Evolutionary conservation across 1,139 yeast species (phyloP).

Genomic region (Kluyveromyces sp.): DNA sequence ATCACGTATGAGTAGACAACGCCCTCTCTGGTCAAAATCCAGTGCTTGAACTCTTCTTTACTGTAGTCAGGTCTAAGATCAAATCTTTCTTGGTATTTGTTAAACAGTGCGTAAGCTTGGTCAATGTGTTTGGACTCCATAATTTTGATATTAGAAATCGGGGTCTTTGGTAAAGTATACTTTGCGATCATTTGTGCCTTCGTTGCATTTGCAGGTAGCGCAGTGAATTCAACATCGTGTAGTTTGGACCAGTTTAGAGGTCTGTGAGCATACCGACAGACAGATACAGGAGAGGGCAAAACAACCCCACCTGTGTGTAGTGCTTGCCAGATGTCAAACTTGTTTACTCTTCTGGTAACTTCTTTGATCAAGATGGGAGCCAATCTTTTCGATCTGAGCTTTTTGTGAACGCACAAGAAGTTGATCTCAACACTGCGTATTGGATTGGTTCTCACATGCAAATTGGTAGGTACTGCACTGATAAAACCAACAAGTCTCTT

Average conservation of each 20-base stretch:
- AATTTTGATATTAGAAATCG: conserved; percentile 52
- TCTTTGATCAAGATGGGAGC: conserved; percentile 93
- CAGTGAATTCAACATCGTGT: conserved; percentile 82
- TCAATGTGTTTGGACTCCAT: conserved; percentile 58
- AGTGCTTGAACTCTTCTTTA: conserved; percentile 69
- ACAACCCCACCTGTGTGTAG: conserved; percentile 89
- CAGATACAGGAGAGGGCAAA: conserved; percentile 86
- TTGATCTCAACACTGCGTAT: conserved; percentile 81
- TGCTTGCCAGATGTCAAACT: conserved; percentile 87
- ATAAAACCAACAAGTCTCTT: conserved; percentile 85
- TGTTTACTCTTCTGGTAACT: conserved; percentile 87
- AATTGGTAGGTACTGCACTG: conserved; percentile 75
- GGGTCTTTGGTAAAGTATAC: conserved; percentile 59
- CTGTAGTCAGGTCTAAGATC: conserved; percentile 66
- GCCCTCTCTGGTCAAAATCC: conserved; percentile 56
- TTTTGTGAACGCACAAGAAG: conserved; percentile 89
- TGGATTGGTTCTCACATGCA: conserved; percentile 52
- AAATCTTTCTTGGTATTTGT: conserved; percentile 57
- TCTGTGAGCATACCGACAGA: conserved; percentile 88
- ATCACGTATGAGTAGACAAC: conserved; percentile 79
- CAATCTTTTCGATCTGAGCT: conserved; percentile 83
- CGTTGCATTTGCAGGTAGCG: conserved; percentile 69
- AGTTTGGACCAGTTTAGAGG: conserved; percentile 89
- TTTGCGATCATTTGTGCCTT: conserved; percentile 76
- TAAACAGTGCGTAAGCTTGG: conserved; percentile 52